Percentiles rank a stretch among this genome's conserved stretches.
Conservation (phyloP, 768 basidiomycete species). For the Mycena haematopus region DNA sequence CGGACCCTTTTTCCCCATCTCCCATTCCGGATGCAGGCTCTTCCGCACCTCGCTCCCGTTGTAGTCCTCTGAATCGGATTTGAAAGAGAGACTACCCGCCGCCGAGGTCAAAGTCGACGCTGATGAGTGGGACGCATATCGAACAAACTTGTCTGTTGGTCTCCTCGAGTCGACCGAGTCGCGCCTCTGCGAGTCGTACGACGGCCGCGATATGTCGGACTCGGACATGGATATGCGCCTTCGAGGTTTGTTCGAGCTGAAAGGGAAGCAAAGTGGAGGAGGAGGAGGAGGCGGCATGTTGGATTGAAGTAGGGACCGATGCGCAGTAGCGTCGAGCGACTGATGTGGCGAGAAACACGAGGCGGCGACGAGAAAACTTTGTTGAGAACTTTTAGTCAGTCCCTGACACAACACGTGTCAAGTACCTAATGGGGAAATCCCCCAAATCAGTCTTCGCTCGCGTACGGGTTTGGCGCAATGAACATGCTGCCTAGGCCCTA, state of each 20-base stretch:
- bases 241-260: slow-evolving; percentile 55
- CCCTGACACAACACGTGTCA: too few species aligned
- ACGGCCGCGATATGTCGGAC: slow-evolving; percentile 36
- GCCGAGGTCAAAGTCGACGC: slow-evolving; percentile 49
- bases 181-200: slow-evolving; percentile 23
- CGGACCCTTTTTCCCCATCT: slow-evolving; percentile 44
- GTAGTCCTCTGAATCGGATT: slow-evolving; percentile 67
- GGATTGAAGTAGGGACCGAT: slow-evolving; percentile 35
- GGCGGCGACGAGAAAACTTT: slow-evolving; percentile 8
- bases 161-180: slow-evolving; percentile 27
- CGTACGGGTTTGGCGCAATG: neutral
- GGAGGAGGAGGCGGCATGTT: slow-evolving; percentile 58
- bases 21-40: slow-evolving; percentile 41
- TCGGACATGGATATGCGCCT: slow-evolving; percentile 56
- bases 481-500: slow-evolving; percentile 9
- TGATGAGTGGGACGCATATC: slow-evolving; percentile 52
- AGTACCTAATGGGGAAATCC: neutral
- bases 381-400: neutral
- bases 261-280: slow-evolving; percentile 65
- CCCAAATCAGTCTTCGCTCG: neutral
- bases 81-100: slow-evolving; percentile 60
- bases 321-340: slow-evolving; percentile 19
- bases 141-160: slow-evolving; percentile 41
- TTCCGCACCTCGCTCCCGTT: slow-evolving; percentile 42
- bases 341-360: slow-evolving; percentile 17